A percentile compares a stretch with the other conserved stretches of the same genome.
These are phyloP conservation scores for Psilocybe cubensis DNA, from an alignment of 768 basidiomycete species.

Conservation along the genomic window DNA sequence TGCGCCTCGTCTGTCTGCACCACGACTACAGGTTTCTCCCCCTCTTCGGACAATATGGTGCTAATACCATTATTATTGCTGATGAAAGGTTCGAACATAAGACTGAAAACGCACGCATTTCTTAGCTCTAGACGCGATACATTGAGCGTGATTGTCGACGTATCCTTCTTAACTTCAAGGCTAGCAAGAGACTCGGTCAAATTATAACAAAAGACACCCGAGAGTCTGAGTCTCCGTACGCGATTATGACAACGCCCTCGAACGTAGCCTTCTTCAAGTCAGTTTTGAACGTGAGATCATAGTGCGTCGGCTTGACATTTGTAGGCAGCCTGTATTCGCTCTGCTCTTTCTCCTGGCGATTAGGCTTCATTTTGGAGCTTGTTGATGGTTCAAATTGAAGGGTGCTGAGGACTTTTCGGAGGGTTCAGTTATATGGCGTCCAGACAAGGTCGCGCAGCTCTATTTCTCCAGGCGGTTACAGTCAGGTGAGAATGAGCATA, in stretches of 20 bases:
- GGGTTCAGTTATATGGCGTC: too few species aligned
- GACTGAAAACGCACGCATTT: slow-evolving; percentile 42
- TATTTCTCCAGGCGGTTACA: too few species aligned
- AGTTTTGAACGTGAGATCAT: slow-evolving; percentile 78
- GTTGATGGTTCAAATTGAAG: too few species aligned
- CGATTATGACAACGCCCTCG: slow-evolving; percentile 74
- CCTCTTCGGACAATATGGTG: slow-evolving; percentile 56
- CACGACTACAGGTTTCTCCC: slow-evolving; percentile 45
- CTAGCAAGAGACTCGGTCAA: slow-evolving; percentile 34
- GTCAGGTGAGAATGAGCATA: too few species aligned
- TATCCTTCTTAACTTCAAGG: slow-evolving; percentile 64
- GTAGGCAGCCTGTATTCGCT: slow-evolving; percentile 74
- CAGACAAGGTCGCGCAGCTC: too few species aligned
- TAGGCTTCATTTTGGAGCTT: too few species aligned
- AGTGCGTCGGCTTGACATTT: slow-evolving; percentile 72
- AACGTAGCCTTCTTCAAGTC: slow-evolving; percentile 81
- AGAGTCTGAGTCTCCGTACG: slow-evolving; percentile 41
- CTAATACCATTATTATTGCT: slow-evolving; percentile 23
- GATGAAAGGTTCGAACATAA: not conserved
- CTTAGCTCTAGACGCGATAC: slow-evolving; percentile 60
- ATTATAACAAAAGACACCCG: not conserved
- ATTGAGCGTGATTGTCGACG: slow-evolving; percentile 68
- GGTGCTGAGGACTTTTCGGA: too few species aligned
- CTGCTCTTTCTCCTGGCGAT: too few species aligned
- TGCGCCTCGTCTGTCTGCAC: slow-evolving; percentile 57